phyloP scores from a whole-genome alignment of 345 rosid species.

The Crucihimalaya himalaica region DNA sequence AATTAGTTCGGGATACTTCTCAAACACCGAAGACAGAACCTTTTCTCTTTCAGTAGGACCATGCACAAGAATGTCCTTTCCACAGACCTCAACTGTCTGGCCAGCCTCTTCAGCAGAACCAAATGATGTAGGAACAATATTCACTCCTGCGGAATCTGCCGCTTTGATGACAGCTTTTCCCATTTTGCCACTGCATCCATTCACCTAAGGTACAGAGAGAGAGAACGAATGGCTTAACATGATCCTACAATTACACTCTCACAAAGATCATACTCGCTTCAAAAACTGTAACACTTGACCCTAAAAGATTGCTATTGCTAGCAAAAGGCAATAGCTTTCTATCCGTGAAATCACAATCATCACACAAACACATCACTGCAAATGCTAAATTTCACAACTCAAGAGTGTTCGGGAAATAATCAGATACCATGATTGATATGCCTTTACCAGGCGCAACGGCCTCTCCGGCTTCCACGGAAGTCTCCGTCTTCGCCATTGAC shows the following conservation, averaged over 20 bases:
- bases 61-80: conserved; percentile 67
- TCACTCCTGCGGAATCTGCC: conserved; percentile 81
- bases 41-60: conserved; percentile 82
- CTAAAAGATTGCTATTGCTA: background rate
- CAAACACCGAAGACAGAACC: conserved; percentile 57
- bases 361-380: conserved; percentile 4
- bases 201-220: conserved; percentile 51
- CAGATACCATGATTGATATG: conserved; percentile 49
- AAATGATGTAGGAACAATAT: conserved; percentile 69
- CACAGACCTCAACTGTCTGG: conserved; percentile 58
- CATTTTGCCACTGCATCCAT: conserved; percentile 83
- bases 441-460: conserved; percentile 32
- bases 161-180: conserved; percentile 85
- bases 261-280: background rate
- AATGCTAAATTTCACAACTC: background rate
- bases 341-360: background rate
- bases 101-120: conserved; percentile 71
- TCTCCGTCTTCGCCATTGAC: conserved; percentile 43
- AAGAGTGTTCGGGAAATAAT: background rate
- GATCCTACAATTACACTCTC: background rate
- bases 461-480: background rate
- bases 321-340: conserved; percentile 5
- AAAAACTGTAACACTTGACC: background rate
- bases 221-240: background rate
- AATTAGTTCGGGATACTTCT: conserved; percentile 68